Evolutionary conservation across 2,329 filamentous ascomycete genomes (phyloP), one percentile per base, ranked within the genome.

Genomic region (Beauveria pseudobassiana): DNA sequence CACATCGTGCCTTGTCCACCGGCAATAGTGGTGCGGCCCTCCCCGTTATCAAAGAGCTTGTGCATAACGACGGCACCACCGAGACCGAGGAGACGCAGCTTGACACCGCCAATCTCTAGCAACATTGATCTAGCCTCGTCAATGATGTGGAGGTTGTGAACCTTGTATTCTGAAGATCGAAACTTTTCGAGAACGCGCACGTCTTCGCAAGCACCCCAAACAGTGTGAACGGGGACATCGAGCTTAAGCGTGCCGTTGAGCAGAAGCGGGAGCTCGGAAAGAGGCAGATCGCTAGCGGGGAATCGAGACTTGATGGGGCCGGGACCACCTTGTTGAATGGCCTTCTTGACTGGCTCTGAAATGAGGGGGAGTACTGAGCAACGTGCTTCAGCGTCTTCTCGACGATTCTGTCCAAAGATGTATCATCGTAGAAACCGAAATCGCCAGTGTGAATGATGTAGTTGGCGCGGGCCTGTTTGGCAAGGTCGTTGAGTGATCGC

Each of bases 1-100:
- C 95, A 99, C 95, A 99, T 99, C 51, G 95, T 99, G 64, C 95
- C 95, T 75, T 99, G 95, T 22, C 95, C 95, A 73, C 95, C 95
- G 24, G 95, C 95, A 75, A 99, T 99, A 2, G 96, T 99, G 56
- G 95, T 99, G 75, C 93, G 88, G 64, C 95, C 95, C 73, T 99
- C 95, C 60, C 95, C 95, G 68, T 99, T 99, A 75, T 99, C 95
- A 71, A 99, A 99, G 20, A 99, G 85, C 82, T 99, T 99, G 82
- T 99, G 95, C 92, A 99, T 99, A 63, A 99, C 95, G 5, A 99
- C 93, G 7, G 95, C 95, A 69, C 95, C 95, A 66, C 95, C 95
- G 40, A 99, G 82, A 65, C 95, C 95, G 34, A 99, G 85, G 55
- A 99, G 83, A 70, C 95, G 90, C 66, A 99, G 86, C 83, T 98